phyloP scores from a whole-genome alignment of 2,329 filamentous ascomycete species.

The Ceratocystis destructans region DNA sequence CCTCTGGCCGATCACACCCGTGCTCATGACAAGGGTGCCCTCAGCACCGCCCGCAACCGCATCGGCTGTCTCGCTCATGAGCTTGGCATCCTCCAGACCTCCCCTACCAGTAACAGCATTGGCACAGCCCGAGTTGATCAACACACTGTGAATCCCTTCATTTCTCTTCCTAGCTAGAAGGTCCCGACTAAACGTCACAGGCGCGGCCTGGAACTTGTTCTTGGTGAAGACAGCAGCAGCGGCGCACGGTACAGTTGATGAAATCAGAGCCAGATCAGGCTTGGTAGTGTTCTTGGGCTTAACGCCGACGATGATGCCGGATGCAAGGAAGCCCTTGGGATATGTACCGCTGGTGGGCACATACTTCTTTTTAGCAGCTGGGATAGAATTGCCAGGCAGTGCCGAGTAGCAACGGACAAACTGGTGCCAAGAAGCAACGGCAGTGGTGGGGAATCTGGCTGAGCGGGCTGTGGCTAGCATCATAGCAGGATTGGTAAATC shows the following conservation, averaged over 20 bases:
- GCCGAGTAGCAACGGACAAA: constrained; percentile 19
- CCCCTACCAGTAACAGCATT: constrained; percentile 92
- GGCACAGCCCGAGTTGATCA: constrained; percentile 91
- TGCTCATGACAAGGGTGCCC: constrained; percentile 90
- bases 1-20: constrained; percentile 92
- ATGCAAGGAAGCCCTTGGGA: constrained; percentile 76
- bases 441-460: not conserved
- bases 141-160: constrained; percentile 59
- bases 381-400: constrained; percentile 33
- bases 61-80: constrained; percentile 72
- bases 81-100: constrained; percentile 72
- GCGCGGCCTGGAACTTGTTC: constrained; percentile 95
- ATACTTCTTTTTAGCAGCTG: constrained; percentile 76
- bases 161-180: constrained; percentile 55
- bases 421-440: constrained; percentile 2
- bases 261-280: constrained; percentile 79
- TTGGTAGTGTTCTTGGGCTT: constrained; percentile 85
- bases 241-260: constrained; percentile 72
- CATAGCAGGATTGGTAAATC: not conserved
- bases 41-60: constrained; percentile 37
- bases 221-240: constrained; percentile 92
- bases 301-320: constrained; percentile 80
- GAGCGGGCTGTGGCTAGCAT: constrained; percentile 13
- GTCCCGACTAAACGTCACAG: constrained; percentile 70
- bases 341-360: constrained; percentile 75